Base-by-base conservation (phyloP, 805 yeast genomes). In the Cyberlindnera nakhonratchasimensis region DNA sequence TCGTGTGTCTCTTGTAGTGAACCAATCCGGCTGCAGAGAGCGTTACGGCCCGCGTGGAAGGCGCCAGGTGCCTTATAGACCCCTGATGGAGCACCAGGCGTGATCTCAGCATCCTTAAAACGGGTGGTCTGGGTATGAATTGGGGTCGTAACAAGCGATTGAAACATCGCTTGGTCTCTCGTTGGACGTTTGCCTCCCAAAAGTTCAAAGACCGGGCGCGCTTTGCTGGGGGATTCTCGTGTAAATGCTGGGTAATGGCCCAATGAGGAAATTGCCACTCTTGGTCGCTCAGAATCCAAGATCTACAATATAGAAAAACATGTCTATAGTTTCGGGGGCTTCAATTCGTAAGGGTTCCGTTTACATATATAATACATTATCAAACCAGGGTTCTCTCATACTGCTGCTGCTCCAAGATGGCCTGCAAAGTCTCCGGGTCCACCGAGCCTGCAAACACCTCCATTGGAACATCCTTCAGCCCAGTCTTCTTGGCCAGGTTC, bases 391-490 rank as follows among this genome's bases (percentile, higher is more conserved):
- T 39, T 32, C 33, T 52, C 26, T 55, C 59, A 10, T 42, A 25
- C 34, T 48, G 57, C 52, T 78, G 81, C 59, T 85, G 95, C 33
- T 70, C 71, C 38, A 74, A 52, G 40, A 87, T 82, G 2, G 88
- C 93, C 21, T 62, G 53, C 53, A 69, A 72, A 1, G 76, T 69
- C 7, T 79, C 81, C 26, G 76, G 82, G 48, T 72, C 78, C 10
- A 78, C 79, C 18, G 74, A 53, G 22, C 69, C 84, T 10, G 72
- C 80, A 47, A 80, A 82, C 1, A 88, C 56, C 10, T 74, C 79
- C 13, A 63, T 55, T 1, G 85, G 79, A 3, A 89, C 79, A 42
- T 73, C 69, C 4, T 62, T 61, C 49, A 89, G 67, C 0, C 96
- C 96, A 0, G 95, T 84, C n/a, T 64, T 61, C 49, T 65, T 72